These are phyloP conservation scores for Metschnikowia hibisci DNA, from an alignment of 805 yeast genomes.

Conservation along the genomic window DNA sequence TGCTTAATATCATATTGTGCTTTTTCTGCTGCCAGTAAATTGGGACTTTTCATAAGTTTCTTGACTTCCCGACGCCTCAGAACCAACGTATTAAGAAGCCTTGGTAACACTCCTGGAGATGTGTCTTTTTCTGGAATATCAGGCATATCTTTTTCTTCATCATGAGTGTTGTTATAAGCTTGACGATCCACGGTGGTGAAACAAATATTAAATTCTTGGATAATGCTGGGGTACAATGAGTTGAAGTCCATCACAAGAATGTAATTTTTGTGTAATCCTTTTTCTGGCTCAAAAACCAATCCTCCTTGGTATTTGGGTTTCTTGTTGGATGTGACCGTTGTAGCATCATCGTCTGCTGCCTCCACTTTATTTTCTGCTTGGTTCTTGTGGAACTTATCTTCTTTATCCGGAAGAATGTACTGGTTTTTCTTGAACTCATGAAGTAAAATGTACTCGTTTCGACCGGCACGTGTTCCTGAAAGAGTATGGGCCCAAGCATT, in stretches of 20 bases:
- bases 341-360: slow-evolving; percentile 38
- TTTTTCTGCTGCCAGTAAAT: slow-evolving; percentile 56
- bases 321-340: slow-evolving; percentile 49
- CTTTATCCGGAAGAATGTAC: slow-evolving; percentile 86
- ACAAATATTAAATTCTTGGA: slow-evolving; percentile 95
- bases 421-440: slow-evolving; percentile 84
- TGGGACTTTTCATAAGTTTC: slow-evolving; percentile 71
- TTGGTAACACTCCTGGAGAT: slow-evolving; percentile 80
- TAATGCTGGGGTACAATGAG: slow-evolving; percentile 93
- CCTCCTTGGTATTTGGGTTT: slow-evolving; percentile 88
- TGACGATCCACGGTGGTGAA: slow-evolving; percentile 88
- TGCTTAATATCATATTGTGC: slow-evolving; percentile 94
- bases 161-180: slow-evolving; percentile 34
- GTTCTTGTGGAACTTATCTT: slow-evolving; percentile 39
- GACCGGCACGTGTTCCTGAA: slow-evolving; percentile 92
- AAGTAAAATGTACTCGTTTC: slow-evolving; percentile 87
- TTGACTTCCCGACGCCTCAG: slow-evolving; percentile 92
- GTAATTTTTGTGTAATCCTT: slow-evolving; percentile 86
- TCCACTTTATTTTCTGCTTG: slow-evolving; percentile 30
- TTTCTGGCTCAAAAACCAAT: slow-evolving; percentile 93
- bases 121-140: slow-evolving; percentile 56
- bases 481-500: slow-evolving; percentile 96
- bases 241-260: slow-evolving; percentile 97
- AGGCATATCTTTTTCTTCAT: slow-evolving; percentile 63
- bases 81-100: slow-evolving; percentile 77